A percentile compares a stretch with the other conserved stretches of the same genome.
Evolutionary conservation across 352 stramenopile species (phyloP).

Genomic region (Phytopythium litorale): DNA sequence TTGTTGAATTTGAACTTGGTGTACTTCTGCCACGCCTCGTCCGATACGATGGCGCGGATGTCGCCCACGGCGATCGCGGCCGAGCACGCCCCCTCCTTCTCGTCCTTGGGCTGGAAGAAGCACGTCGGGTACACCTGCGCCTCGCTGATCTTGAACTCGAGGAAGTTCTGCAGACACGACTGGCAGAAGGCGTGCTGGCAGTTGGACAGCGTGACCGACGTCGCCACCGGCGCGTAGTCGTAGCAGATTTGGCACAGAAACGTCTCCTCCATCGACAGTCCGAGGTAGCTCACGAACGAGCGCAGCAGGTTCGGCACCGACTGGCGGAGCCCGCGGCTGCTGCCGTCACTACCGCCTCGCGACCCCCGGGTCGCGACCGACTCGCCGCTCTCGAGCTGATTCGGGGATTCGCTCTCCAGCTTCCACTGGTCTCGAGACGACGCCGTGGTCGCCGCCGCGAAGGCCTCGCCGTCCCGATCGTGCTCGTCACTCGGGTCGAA

Average conservation of each 20-base stretch:
- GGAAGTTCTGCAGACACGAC: conserved; percentile 50
- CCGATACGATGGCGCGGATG: conserved; percentile 41
- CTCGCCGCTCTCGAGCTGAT: too few species aligned
- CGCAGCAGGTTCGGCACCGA: conserved; percentile 47
- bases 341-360: conserved; percentile 24
- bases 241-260: conserved; percentile 80
- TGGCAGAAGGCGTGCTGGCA: conserved; percentile 65
- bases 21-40: conserved; percentile 68
- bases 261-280: conserved; percentile 62
- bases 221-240: conserved; percentile 41
- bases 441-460: conserved; percentile 1
- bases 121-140: conserved; percentile 70
- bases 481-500: background rate
- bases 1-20: conserved; percentile 85
- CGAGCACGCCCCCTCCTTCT: conserved; percentile 31
- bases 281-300: conserved; percentile 48
- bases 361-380: conserved; percentile 8
- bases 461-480: background rate
- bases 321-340: conserved; percentile 8
- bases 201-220: conserved; percentile 27
- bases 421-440: background rate
- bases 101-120: conserved; percentile 42
- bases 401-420: background rate
- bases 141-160: conserved; percentile 73
- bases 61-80: conserved; percentile 37